Percentiles rank a stretch among this genome's conserved stretches.
Conservation (phyloP, 345 rosid genomes). For the Citrus maxima region DNA sequence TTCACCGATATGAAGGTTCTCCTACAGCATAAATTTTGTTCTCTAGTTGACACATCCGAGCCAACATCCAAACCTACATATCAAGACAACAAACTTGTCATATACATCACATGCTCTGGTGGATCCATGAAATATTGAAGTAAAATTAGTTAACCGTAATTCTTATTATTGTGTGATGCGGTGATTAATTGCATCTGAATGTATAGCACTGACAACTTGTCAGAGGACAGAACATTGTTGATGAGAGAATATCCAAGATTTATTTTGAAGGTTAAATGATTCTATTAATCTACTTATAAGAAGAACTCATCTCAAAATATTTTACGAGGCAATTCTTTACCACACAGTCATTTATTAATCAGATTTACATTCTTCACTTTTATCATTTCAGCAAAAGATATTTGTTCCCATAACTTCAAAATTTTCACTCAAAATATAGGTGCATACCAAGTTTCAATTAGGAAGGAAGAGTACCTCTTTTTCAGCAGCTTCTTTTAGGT, state of each 20-base stretch:
- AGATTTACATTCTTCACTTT: neutral
- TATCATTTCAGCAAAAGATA: neutral
- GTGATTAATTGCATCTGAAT: neutral
- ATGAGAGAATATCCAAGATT: neutral
- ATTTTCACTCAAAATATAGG: too few species aligned
- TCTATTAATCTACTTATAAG: neutral
- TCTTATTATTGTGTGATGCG: neutral
- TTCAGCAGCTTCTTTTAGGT: conserved; percentile 70
- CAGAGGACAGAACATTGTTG: neutral
- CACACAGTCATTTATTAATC: neutral
- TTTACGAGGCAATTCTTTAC: neutral
- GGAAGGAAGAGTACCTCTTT: conserved; percentile 60
- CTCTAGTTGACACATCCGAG: conserved; percentile 94
- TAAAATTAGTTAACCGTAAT: neutral
- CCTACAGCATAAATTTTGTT: conserved; percentile 94
- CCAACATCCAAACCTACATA: conserved; percentile 89
- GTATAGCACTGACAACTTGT: neutral
- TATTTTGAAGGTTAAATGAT: neutral
- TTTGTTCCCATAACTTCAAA: neutral
- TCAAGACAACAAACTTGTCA: conserved; percentile 13
- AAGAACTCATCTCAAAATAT: neutral
- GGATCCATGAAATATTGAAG: neutral
- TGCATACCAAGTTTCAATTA: neutral
- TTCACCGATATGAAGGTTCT: conserved; percentile 91
- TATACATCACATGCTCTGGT: neutral